Evolutionary conservation across 1,284 basidiomycete species (phyloP).

Genomic region (Leccinum olivaceoglutinosum): DNA sequence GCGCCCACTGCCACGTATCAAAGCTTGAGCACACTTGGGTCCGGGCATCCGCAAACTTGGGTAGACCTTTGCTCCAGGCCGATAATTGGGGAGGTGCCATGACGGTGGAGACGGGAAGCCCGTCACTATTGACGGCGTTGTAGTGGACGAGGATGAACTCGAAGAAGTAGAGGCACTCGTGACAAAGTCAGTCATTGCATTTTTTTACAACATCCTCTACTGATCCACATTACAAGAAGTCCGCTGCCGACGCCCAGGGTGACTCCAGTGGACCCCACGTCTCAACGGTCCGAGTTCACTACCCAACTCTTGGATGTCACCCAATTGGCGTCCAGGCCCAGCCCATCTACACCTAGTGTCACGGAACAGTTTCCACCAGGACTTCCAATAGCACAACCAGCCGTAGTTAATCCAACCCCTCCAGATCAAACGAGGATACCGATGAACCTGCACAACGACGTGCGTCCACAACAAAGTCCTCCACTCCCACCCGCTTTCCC

Average conservation of each 20-base stretch:
- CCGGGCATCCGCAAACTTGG: slow-evolving; percentile 35
- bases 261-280: slow-evolving; percentile 40
- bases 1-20: no score
- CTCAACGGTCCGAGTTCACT: slow-evolving; percentile 8
- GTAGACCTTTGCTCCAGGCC: slow-evolving; percentile 37
- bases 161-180: slow-evolving; percentile 35
- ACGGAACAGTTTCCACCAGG: background rate
- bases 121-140: slow-evolving; percentile 31
- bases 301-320: slow-evolving; percentile 1
- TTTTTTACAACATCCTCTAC: slow-evolving; percentile 16
- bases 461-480: slow-evolving; percentile 4
- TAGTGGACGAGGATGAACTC: slow-evolving; percentile 30
- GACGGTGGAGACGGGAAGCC: slow-evolving; percentile 42
- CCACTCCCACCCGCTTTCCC: slow-evolving; percentile 1
- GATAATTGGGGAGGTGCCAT: slow-evolving; percentile 54
- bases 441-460: background rate
- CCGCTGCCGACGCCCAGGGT: slow-evolving; percentile 54
- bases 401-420: background rate
- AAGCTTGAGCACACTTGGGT: slow-evolving; percentile 45
- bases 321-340: slow-evolving; percentile 1
- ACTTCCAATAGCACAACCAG: slow-evolving; percentile 3
- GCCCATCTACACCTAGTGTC: slow-evolving; percentile 1
- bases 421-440: slow-evolving; percentile 3
- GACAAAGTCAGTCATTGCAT: slow-evolving; percentile 26
- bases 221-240: slow-evolving; percentile 36